Base-by-base conservation (phyloP, 805 yeast species). In the Spathaspora arborariae region DNA sequence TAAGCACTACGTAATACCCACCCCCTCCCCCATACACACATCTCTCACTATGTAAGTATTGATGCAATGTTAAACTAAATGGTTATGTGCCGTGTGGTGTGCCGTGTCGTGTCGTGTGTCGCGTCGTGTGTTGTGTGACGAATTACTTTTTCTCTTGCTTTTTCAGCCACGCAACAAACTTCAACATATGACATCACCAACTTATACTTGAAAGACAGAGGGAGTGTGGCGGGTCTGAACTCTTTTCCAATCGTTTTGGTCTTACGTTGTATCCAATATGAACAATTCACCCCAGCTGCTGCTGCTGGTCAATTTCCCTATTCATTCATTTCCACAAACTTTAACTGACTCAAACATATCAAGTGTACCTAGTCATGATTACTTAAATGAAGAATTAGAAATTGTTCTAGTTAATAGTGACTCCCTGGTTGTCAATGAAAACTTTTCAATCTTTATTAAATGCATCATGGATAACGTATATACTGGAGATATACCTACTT, bases 381-480 rank as follows among this genome's bases (percentile, higher is more conserved):
- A 39, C 34, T 34, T 45, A 15, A 51, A 51, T 13, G 53, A 49
- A 13, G 48, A 44, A 27, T 18, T 53, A 24, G 42, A 46, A 6
- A 40, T 48, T 7, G 39, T 48, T 10, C 55, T 71, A 10, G 56
- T 70, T 42, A 64, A 63, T 34, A 68, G 75, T 46, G 77, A 72
- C 46, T 54, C 74, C 8, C 49, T 50, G 4, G 77, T 64, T 50
- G 67, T 73, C 50, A 72, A 72, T 54, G 58, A 64, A 46, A 70
- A 69, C 54, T 55, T 72, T 15, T 67, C 72, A 1, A 48, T 55
- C 2, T 67, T 51, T 47, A 49, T 72, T 45, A 70, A 72, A 54
- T 41, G 57, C 21, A 61, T 67, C 2, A 58, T 65, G 5, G 75
- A 72, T 48, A 57, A 59, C 18, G 52, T 65, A 11, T 62, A 59